Conservation (phyloP, 1,139 yeast species). For the Hanseniaspora sp. region DNA sequence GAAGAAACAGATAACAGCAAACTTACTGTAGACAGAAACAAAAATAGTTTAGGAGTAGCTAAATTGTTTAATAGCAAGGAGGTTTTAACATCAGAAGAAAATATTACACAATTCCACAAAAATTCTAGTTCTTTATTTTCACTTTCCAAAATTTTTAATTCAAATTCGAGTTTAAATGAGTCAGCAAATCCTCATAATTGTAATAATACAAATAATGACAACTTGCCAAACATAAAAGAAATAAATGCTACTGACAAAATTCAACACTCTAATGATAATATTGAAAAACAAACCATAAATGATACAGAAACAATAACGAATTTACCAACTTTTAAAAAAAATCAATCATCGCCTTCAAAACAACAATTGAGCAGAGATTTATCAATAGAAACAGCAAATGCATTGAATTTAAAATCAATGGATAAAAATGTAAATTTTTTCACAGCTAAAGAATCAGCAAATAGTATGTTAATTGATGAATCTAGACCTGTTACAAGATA, state of each 20-base stretch:
- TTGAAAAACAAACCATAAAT: too few species aligned
- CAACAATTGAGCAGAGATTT: too few species aligned
- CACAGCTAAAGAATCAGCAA: too few species aligned
- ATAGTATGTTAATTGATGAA: too few species aligned
- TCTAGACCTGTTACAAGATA: too few species aligned
- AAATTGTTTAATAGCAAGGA: not conserved
- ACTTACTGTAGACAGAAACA: not conserved
- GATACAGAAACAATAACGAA: too few species aligned
- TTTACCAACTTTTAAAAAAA: too few species aligned
- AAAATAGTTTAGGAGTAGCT: not conserved
- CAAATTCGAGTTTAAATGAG: not conserved
- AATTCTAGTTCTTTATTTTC: slow-evolving; percentile 21
- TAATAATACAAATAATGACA: too few species aligned
- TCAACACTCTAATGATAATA: too few species aligned
- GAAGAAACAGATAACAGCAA: not conserved
- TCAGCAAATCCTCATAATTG: not conserved
- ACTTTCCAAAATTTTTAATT: not conserved
- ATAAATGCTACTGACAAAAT: too few species aligned
- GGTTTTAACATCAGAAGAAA: not conserved
- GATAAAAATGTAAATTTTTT: not conserved
- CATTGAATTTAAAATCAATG: not conserved
- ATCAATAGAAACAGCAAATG: too few species aligned
- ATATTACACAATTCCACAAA: not conserved
- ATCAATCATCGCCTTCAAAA: too few species aligned
- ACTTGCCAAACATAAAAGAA: not conserved